Base-by-base conservation (phyloP, 192 early-diverging fungal species). In the Spinellus fusiger region DNA sequence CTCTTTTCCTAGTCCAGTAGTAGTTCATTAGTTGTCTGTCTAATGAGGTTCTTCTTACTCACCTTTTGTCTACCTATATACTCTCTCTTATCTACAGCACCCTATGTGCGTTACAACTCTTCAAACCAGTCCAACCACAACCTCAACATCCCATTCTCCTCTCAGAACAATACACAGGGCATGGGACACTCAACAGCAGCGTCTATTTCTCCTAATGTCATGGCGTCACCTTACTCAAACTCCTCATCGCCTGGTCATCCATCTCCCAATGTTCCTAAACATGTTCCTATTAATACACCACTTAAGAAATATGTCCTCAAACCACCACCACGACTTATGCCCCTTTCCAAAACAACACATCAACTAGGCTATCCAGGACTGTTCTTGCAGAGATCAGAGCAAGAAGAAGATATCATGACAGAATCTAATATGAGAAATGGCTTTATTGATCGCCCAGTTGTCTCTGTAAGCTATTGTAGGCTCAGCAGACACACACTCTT, bases 341-440 rank as follows among this genome's bases (percentile, higher is more conserved):
- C 59, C 25, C 47, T 78, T 2, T 69, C 70, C 57, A 76, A 67
- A 37, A 64, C 70, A 20, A 78, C 71, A 56, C 38, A 59, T 12
- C 52, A 22, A 5, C 22, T 54, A 37, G 80, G 80, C 1, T 82
- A 69, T 58, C 80, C 80, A 40, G 88, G 83, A 51, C 82, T 85
- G 49, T 84, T 82, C 55, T 84, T 86, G 2, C 80, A 81, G 25
- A 62, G 64, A 12, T 37, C 69, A 6, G 53, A 32, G 18, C 73
- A 76, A 38, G 52, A 68, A 53, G 77, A 77, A 63, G 77, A 79
- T 64, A 67, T 65, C 40, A 69, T 87, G 64, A 84, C 74, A 16
- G 80, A 83, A 56, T 71, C 68, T 44, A 83, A 80, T 44, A 83
- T 90, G 47, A 81, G 86, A 8, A 77, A 82, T 56, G 88, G 88